Conservation (phyloP, 192 early-diverging fungal genomes). For the Coemansia sp. region DNA sequence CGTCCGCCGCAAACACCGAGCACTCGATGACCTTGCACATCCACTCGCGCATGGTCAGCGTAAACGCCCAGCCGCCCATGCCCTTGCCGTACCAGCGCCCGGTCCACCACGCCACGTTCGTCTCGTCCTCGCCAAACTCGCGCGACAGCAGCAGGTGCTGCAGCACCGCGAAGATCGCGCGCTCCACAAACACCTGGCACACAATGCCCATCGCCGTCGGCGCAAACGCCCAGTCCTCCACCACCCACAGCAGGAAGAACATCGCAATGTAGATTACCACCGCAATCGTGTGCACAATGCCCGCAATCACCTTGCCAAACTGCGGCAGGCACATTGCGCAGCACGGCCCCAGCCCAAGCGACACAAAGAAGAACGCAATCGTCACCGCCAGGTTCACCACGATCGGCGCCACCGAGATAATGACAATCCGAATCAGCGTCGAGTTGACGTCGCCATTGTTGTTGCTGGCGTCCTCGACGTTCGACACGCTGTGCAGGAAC, state of each 20-base stretch:
- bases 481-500: slow-evolving; percentile 66
- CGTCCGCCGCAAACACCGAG: slow-evolving; percentile 75
- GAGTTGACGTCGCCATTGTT: slow-evolving; percentile 44
- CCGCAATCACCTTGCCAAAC: slow-evolving; percentile 73
- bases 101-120: slow-evolving; percentile 86
- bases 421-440: slow-evolving; percentile 59
- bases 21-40: slow-evolving; percentile 84
- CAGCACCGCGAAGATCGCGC: slow-evolving; percentile 67
- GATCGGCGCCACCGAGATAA: slow-evolving; percentile 68
- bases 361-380: slow-evolving; percentile 63
- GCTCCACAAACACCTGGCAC: slow-evolving; percentile 63
- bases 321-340: slow-evolving; percentile 63
- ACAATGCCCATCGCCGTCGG: slow-evolving; percentile 68
- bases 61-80: slow-evolving; percentile 64
- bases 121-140: slow-evolving; percentile 80
- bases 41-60: slow-evolving; percentile 76
- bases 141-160: slow-evolving; percentile 70
- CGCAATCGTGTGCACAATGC: slow-evolving; percentile 61
- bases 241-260: slow-evolving; percentile 64
- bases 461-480: slow-evolving; percentile 22
- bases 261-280: slow-evolving; percentile 60
- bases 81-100: slow-evolving; percentile 78
- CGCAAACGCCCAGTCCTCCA: slow-evolving; percentile 65
- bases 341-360: slow-evolving; percentile 60
- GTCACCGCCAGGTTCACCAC: slow-evolving; percentile 66